phyloP scores from a whole-genome alignment of 2,329 filamentous ascomycete species.

The Mycosphaerella arachidis region DNA sequence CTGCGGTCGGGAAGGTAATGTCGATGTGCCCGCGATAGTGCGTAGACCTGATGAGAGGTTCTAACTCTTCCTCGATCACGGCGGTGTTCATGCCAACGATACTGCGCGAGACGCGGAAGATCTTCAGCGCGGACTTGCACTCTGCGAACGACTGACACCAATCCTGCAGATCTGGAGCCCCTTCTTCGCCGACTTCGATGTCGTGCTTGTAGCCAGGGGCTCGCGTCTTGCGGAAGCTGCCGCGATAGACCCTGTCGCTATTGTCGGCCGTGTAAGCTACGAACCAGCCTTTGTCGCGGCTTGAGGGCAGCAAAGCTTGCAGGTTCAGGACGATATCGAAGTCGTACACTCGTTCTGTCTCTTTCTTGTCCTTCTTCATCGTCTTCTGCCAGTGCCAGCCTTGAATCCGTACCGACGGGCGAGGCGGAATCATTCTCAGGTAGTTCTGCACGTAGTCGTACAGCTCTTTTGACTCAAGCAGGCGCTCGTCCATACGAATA shows the following conservation, averaged over 20 bases:
- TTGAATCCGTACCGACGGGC: constrained; percentile 22
- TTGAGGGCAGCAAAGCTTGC: constrained; percentile 16
- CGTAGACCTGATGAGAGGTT: constrained; percentile 56
- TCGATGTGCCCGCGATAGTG: constrained; percentile 61
- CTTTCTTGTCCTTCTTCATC: constrained; percentile 26
- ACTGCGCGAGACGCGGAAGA: constrained; percentile 39
- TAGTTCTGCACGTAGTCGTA: constrained; percentile 25
- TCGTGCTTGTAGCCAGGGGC: constrained; percentile 45
- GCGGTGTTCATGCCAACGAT: constrained; percentile 60
- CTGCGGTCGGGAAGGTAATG: constrained; percentile 57
- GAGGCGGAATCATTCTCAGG: constrained; percentile 21
- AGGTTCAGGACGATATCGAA: constrained; percentile 27
- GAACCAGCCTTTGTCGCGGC: constrained; percentile 24
- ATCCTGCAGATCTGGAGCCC: constrained; percentile 44
- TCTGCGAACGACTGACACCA: constrained; percentile 68
- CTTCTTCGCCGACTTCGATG: constrained; percentile 41
- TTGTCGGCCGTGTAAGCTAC: constrained; percentile 48
- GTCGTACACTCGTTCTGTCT: constrained; percentile 25
- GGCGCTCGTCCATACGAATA: constrained; percentile 27
- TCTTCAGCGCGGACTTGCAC: constrained; percentile 54
- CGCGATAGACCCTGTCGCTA: constrained; percentile 59
- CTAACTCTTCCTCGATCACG: constrained; percentile 49
- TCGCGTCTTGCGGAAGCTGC: constrained; percentile 53
- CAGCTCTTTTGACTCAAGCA: constrained; percentile 21
- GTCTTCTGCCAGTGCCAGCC: constrained; percentile 27